Percentiles rank a stretch among this genome's conserved stretches.
These are phyloP conservation scores for Acaromyces ingoldii DNA, from an alignment of 1,284 basidiomycete species.

Conservation along the genomic window DNA sequence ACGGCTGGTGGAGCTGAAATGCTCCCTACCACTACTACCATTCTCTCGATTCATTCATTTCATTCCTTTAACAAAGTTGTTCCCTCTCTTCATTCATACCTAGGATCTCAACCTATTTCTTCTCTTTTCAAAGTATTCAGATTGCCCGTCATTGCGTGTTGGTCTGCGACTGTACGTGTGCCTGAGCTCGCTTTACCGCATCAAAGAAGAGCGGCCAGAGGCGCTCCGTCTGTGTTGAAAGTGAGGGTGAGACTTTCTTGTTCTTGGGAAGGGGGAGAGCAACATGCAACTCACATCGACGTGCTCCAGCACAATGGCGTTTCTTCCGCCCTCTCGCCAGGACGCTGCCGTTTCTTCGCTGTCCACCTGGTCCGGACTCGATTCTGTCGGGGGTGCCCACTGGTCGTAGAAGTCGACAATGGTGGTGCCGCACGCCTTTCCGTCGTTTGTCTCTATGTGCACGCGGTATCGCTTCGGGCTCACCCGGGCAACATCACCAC, in stretches of 20 bases:
- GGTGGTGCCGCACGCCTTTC: conserved; percentile 31
- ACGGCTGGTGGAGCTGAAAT: conserved; percentile 5
- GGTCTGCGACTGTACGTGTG: too few species aligned
- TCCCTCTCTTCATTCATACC: too few species aligned
- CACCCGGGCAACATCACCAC: too few species aligned
- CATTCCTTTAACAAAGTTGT: too few species aligned
- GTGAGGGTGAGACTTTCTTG: neutral
- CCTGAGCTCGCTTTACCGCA: conserved; percentile 29
- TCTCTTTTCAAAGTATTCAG: too few species aligned
- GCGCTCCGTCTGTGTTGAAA: conserved; percentile 9
- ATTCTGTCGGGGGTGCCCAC: conserved; percentile 6
- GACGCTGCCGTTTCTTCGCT: conserved; percentile 23
- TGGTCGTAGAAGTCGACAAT: conserved; percentile 36
- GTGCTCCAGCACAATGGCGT: conserved; percentile 37
- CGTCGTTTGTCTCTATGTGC: conserved; percentile 27
- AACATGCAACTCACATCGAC: conserved; percentile 18
- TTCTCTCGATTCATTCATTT: too few species aligned
- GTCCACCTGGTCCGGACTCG: conserved; percentile 2
- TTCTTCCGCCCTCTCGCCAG: conserved; percentile 34
- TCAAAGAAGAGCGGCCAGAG: conserved; percentile 40
- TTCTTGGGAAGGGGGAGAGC: neutral
- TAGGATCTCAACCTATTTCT: too few species aligned
- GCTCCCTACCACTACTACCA: neutral
- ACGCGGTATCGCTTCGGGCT: conserved; percentile 24
- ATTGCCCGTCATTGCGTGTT: too few species aligned